phyloP scores from a whole-genome alignment of 768 basidiomycete species.

The Mycena rosella region DNA sequence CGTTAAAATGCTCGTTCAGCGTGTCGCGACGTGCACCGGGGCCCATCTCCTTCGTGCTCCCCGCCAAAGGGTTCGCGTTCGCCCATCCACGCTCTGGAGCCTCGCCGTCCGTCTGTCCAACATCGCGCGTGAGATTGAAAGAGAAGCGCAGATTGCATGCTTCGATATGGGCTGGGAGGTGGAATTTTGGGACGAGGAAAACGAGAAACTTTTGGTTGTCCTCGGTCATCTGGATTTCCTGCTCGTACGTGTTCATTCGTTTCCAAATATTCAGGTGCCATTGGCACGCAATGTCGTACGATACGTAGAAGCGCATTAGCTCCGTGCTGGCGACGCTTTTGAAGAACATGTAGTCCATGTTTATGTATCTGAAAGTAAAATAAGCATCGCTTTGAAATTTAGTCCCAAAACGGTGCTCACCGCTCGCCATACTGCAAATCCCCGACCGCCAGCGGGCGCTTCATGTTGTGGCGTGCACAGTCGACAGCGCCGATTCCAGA shows the following conservation, averaged over 20 bases:
- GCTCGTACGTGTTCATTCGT: too few relatives aligned
- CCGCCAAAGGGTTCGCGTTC: conserved; percentile 41
- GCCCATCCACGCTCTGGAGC: conserved; percentile 50
- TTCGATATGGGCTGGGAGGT: conserved; percentile 42
- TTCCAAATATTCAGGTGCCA: conserved; percentile 31
- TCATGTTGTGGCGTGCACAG: conserved; percentile 15
- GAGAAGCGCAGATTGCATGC: conserved; percentile 38
- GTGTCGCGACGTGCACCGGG: conserved; percentile 44
- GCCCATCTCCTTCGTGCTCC: conserved; percentile 51
- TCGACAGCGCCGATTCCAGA: not conserved
- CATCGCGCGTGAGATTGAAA: conserved; percentile 40
- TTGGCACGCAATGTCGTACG: conserved; percentile 43
- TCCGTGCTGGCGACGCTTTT: conserved; percentile 5
- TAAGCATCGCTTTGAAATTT: not conserved
- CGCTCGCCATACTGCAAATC: conserved; percentile 43
- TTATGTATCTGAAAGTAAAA: not conserved
- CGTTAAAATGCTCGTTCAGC: conserved; percentile 42
- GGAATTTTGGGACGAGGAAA: conserved; percentile 46
- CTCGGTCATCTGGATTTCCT: conserved; percentile 16
- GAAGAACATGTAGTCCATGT: conserved; percentile 40
- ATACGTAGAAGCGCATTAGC: conserved; percentile 29
- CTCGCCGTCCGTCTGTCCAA: conserved; percentile 50
- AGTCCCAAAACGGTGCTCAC: too few relatives aligned
- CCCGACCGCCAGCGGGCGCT: not conserved
- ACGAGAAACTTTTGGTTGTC: conserved; percentile 10